phyloP scores from a whole-genome alignment of 495 filamentous ascomycete species.

The Amniculicola lignicola region DNA sequence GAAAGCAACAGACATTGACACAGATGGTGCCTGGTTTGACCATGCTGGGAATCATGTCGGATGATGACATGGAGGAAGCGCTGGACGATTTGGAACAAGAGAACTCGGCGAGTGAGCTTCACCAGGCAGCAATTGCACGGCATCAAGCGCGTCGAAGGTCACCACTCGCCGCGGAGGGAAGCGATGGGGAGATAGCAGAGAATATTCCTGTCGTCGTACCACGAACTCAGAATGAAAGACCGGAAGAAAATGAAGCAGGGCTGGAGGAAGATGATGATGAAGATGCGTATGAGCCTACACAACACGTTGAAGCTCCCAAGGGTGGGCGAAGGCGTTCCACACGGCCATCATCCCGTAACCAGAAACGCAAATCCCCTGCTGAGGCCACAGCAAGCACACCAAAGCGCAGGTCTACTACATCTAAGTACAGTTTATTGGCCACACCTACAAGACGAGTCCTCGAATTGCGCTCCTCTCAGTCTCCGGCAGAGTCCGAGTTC shows the following conservation, averaged over 20 bases:
- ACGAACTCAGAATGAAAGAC: not conserved
- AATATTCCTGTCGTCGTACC: too few species aligned
- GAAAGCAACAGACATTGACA: constrained; percentile 25
- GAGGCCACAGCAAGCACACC: too few species aligned
- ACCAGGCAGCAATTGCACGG: constrained; percentile 1
- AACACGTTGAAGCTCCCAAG: too few species aligned
- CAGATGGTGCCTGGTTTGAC: constrained; percentile 28
- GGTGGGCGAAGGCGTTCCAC: too few species aligned
- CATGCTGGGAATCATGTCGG: not conserved
- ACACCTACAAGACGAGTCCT: too few species aligned
- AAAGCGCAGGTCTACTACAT: too few species aligned
- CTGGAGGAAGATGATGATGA: not conserved
- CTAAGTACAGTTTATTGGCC: too few species aligned
- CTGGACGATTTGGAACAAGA: not conserved
- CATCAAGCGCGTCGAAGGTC: constrained; percentile 5
- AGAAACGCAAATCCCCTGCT: too few species aligned
- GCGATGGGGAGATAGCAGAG: too few species aligned
- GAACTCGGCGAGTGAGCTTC: constrained; percentile 3
- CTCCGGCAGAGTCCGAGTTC: constrained; percentile 40
- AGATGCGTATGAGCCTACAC: too few species aligned
- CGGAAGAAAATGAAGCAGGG: not conserved
- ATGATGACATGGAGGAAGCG: constrained; percentile 17
- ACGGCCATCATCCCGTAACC: too few species aligned
- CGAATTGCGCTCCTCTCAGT: constrained; percentile 44
- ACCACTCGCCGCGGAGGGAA: too few species aligned